Percentiles rank a stretch among this genome's conserved stretches.
Evolutionary conservation across 2,329 filamentous ascomycete species (phyloP).

Genomic region (Blastomyces emzantsi): DNA sequence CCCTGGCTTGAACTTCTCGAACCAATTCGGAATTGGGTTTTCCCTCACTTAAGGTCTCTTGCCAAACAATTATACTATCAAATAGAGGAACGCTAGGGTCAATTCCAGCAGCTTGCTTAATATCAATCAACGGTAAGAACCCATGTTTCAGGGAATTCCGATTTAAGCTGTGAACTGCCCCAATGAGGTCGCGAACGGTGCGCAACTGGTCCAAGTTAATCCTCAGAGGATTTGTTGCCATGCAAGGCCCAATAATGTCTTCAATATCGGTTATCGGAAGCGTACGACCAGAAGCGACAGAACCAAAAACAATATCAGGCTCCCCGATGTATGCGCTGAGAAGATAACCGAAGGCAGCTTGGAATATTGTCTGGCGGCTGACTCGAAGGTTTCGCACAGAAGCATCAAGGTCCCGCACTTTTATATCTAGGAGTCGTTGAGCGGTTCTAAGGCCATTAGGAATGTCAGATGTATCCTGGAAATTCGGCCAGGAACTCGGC

Average conservation of each 20-base stretch:
- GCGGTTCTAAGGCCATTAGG: slow-evolving; percentile 22
- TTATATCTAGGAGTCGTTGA: slow-evolving; percentile 27
- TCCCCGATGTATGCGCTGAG: slow-evolving; percentile 56
- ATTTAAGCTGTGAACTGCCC: slow-evolving; percentile 56
- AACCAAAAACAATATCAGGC: slow-evolving; percentile 63
- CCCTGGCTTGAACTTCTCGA: slow-evolving; percentile 50
- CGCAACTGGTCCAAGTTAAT: slow-evolving; percentile 46
- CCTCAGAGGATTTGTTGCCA: slow-evolving; percentile 66
- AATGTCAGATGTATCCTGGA: slow-evolving; percentile 36
- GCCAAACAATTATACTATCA: slow-evolving; percentile 74
- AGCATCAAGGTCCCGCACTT: slow-evolving; percentile 28
- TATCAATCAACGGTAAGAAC: slow-evolving; percentile 56
- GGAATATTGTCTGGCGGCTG: slow-evolving; percentile 64
- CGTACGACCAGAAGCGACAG: slow-evolving; percentile 72
- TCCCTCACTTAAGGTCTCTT: slow-evolving; percentile 45
- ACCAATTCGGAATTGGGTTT: slow-evolving; percentile 37
- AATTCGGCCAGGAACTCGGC: slow-evolving; percentile 49
- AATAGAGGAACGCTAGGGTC: slow-evolving; percentile 53
- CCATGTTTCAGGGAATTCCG: slow-evolving; percentile 57
- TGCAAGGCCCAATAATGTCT: slow-evolving; percentile 66
- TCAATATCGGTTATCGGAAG: slow-evolving; percentile 63
- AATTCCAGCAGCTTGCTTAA: slow-evolving; percentile 52
- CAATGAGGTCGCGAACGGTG: slow-evolving; percentile 53
- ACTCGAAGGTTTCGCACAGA: slow-evolving; percentile 39
- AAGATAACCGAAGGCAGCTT: slow-evolving; percentile 59